Base-by-base conservation (phyloP, 108 stramenopile species). In the Skeletonema potamos region DNA sequence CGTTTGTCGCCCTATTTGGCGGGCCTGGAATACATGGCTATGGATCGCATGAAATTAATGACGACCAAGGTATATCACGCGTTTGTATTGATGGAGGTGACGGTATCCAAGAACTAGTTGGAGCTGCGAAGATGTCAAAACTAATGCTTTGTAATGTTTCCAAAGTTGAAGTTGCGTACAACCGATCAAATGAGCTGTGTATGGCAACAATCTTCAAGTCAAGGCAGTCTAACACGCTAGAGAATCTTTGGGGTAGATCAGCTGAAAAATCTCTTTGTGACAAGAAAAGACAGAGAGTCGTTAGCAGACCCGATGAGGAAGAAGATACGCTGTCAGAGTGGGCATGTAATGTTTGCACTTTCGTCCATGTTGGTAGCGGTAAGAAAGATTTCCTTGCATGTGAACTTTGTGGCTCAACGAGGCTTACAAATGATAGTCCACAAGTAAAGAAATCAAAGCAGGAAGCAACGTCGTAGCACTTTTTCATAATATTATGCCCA, bases 1-100 rank as follows among this genome's bases (percentile, higher is more conserved):
- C 59, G n/a, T 75, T 75, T 69, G 68, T 70, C 0, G 67, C 74
- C 5, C 10, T 75, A 17, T 75, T 75, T 62, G 74, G 74, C 1
- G 74, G 68, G 0, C 66, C 68, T 0, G 74, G 74, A 27, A 20
- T 69, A 30, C 74, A 75, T 55, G 74, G 74, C 13, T 75, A 75
- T 62, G 74, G 74, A 27, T 46, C 28, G 2, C 74, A 75, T 48
- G 17, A 36, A 8, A 62, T 69, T 60, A 27, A 30, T 22, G 54
- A 9, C 32, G 48, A 55, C 6, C 29, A 24, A 12, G 34, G n/a
- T 28, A 28, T 62, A 24, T 75, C 74, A 29, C 11, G 20, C 54
- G 32, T 70, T 12, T 4, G 59, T 18, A 67, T 74, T 10, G 29
- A n/a, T 20, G 28, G 66, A 10, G 15, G n/a, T 8, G 57, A 59